These are phyloP conservation scores for Ophiostoma sp. DNA, from an alignment of 2,329 filamentous ascomycete species.

Conservation along the genomic window DNA sequence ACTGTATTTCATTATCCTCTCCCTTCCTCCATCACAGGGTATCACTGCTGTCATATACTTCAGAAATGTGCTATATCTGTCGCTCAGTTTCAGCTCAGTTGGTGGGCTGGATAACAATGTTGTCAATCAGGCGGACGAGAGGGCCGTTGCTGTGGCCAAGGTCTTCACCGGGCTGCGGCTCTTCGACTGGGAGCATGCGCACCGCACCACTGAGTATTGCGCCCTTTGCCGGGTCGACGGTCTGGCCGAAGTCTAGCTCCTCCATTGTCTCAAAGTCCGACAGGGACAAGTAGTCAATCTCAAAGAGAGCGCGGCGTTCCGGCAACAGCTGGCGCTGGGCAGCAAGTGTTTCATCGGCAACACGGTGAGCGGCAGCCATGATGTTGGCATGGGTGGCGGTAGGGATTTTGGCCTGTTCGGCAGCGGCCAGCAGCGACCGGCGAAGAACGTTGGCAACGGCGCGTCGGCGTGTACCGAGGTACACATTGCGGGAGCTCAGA, in stretches of 20 bases:
- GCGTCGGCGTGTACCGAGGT: constrained; percentile 72
- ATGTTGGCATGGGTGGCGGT: constrained; percentile 51
- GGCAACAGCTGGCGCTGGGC: constrained; percentile 59
- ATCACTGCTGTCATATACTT: neutral
- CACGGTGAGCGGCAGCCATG: constrained; percentile 61
- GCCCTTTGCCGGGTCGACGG: constrained; percentile 62
- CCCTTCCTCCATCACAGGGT: neutral
- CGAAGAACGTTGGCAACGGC: constrained; percentile 66
- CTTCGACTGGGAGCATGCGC: constrained; percentile 79
- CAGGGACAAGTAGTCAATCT: constrained; percentile 88
- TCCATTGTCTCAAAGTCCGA: constrained; percentile 79
- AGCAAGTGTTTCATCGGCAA: constrained; percentile 50
- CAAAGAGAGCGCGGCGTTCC: constrained; percentile 61
- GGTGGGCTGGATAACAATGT: constrained; percentile 64
- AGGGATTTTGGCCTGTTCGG: constrained; percentile 38
- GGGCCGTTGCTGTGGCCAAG: constrained; percentile 67
- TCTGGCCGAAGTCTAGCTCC: constrained; percentile 54
- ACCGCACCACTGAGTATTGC: constrained; percentile 86
- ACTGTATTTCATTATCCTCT: no score
- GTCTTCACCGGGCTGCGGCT: constrained; percentile 63
- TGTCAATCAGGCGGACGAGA: constrained; percentile 85
- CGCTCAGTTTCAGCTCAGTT: neutral
- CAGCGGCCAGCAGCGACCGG: constrained; percentile 63
- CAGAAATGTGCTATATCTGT: neutral
- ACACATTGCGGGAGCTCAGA: constrained; percentile 89